Percentiles rank a stretch among this genome's conserved stretches.
Evolutionary conservation across 306 rosid species (phyloP).

Genomic region (Gleditsia sinensis): DNA sequence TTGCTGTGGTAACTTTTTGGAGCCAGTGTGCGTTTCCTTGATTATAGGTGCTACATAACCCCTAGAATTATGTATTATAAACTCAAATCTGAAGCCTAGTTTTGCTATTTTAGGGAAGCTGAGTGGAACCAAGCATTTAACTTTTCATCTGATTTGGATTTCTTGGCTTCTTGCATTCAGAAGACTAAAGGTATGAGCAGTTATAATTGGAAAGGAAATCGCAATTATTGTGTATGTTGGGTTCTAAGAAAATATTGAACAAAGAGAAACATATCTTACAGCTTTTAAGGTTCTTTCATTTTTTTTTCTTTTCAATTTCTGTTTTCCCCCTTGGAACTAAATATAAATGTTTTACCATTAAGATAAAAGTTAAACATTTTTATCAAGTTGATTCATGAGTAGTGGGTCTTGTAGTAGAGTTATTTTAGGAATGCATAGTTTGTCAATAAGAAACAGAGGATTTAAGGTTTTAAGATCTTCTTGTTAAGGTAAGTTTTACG

Average conservation of each 20-base stretch:
- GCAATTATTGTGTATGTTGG: neutral
- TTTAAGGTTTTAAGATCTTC: neutral
- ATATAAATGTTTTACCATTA: neutral
- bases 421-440: neutral
- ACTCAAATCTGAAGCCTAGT: conserved; percentile 6
- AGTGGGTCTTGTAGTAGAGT: neutral
- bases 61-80: neutral
- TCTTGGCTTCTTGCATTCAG: conserved; percentile 82
- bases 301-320: neutral
- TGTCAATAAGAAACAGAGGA: neutral
- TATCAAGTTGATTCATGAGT: neutral
- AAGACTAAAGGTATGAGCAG: conserved; percentile 64
- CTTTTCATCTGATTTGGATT: conserved; percentile 71
- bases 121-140: conserved; percentile 94
- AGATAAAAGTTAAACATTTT: neutral
- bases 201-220: neutral
- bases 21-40: neutral
- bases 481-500: neutral
- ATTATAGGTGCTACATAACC: no score
- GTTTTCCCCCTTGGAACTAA: neutral
- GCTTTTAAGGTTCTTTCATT: neutral
- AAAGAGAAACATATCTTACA: neutral
- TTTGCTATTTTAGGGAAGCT: conserved; percentile 65
- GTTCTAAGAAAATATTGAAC: conserved; percentile 2
- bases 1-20: no score